Evolutionary conservation across 305 asterid genomes (phyloP), one percentile per base, ranked within the genome.

Genomic region (Ajuga reptans): DNA sequence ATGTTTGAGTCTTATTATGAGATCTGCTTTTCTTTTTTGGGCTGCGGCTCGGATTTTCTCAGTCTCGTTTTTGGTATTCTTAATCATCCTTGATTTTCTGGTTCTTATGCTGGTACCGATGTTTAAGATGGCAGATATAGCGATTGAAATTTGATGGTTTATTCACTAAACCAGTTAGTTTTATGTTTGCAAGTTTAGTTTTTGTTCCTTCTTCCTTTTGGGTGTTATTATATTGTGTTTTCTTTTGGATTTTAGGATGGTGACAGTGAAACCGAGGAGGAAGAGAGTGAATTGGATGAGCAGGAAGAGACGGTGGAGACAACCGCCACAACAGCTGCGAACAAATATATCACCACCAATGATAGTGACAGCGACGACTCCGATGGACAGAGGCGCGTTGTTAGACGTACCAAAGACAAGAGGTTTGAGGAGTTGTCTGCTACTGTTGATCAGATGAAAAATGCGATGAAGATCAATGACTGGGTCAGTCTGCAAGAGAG

Each of bases 401-500:
- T 93, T 39, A 86, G 89, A 10, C 87, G 95, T 43, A 84, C 79
- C 47, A 90, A 88, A 79, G 96, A 93, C 78, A 93, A 91, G 79
- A 84, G 96, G 18, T 86, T 83, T 68, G 97, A 91, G 69, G 96
- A 94, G 80, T 76, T 91, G 96, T 54, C 84, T 9, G 78, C 90
- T 5, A 91, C 97, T 5, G 82, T 87, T 67, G 97, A 87, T 64
- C 99, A 87, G 82, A 85, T 94, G 96, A 91, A 88, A 78, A 89
- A 91, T 73, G 96, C 96, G 9, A 87, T 89, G 90, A 91, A 94
- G 74, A 94, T 94, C 46, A 87, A 93, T 65, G 99, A 93, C 52
- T 93, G 97, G 93, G 97, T 87, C 29, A 86, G 95, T 70, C 82
- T 93, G 68, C 95, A 87, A 72, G 97, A 93, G 76, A 89, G 85